These are phyloP conservation scores for Lepidium didymum DNA, from an alignment of 345 rosid genomes.

Conservation along the genomic window DNA sequence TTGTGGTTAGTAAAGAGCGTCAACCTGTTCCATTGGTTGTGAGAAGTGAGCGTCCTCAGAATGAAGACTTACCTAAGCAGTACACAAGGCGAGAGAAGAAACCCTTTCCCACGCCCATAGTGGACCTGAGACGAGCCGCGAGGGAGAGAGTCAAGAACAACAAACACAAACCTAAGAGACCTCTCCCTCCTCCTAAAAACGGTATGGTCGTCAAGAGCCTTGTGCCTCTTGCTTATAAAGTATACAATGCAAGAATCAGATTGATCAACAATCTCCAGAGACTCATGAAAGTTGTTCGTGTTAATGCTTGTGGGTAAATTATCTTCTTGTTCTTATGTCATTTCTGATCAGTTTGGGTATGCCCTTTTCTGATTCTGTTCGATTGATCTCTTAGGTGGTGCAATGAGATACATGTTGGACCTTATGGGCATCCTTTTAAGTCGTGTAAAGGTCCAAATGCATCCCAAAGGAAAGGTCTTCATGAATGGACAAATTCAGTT, in stretches of 20 bases:
- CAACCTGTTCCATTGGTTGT: slow-evolving; percentile 29
- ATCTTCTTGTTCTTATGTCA: slow-evolving; percentile 7
- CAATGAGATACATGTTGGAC: slow-evolving; percentile 89
- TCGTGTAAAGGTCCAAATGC: slow-evolving; percentile 73
- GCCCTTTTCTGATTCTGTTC: neutral
- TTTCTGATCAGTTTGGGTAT: neutral
- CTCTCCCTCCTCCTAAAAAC: slow-evolving; percentile 59
- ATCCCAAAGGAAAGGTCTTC: slow-evolving; percentile 66
- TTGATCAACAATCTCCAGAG: slow-evolving; percentile 75
- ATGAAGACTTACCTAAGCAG: slow-evolving; percentile 69
- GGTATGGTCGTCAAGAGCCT: slow-evolving; percentile 71
- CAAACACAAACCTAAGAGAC: slow-evolving; percentile 55
- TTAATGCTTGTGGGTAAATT: slow-evolving; percentile 83
- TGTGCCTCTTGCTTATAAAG: slow-evolving; percentile 63
- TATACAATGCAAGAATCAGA: slow-evolving; percentile 58
- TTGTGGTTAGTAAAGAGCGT: slow-evolving; percentile 28
- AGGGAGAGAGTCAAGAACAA: slow-evolving; percentile 79
- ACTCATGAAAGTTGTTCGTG: slow-evolving; percentile 74
- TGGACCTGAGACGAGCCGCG: slow-evolving; percentile 87
- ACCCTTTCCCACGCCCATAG: slow-evolving; percentile 74
- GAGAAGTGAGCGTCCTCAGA: slow-evolving; percentile 64
- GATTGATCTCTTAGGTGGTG: slow-evolving; percentile 48
- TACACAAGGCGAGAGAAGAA: slow-evolving; percentile 79
- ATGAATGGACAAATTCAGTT: slow-evolving; percentile 66
- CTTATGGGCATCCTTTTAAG: slow-evolving; percentile 82